Conservation (phyloP, 2,329 filamentous ascomycete genomes). For the Calonectria montana region DNA sequence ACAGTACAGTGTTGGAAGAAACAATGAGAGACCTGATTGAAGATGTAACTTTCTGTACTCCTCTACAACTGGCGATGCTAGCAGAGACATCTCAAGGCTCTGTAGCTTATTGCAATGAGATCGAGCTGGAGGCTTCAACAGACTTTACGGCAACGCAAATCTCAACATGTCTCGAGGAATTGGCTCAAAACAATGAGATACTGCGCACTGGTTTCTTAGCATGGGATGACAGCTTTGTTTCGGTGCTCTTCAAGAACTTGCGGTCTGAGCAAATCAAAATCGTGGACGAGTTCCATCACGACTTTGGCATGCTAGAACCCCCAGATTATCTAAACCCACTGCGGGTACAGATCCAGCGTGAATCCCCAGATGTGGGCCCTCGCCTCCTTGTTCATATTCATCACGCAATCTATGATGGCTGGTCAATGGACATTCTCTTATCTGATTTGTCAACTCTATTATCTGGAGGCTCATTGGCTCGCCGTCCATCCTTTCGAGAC, state of each 20-base stretch:
- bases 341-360: constrained; percentile 63
- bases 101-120: constrained; percentile 80
- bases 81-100: constrained; percentile 73
- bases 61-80: constrained; percentile 84
- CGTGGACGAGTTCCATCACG: constrained; percentile 50
- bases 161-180: constrained; percentile 57
- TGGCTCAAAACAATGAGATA: constrained; percentile 71
- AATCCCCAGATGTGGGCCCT: constrained; percentile 31
- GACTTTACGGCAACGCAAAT: constrained; percentile 53
- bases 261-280: constrained; percentile 55
- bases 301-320: constrained; percentile 52
- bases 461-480: constrained; percentile 31
- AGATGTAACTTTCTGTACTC: constrained; percentile 72
- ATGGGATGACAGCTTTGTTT: constrained; percentile 51
- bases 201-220: constrained; percentile 79
- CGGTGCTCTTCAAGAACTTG: constrained; percentile 70
- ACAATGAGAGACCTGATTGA: constrained; percentile 46
- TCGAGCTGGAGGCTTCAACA: constrained; percentile 70
- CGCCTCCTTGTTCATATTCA: constrained; percentile 71
- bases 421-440: constrained; percentile 83
- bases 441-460: constrained; percentile 72
- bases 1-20: constrained; percentile 21
- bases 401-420: constrained; percentile 92
- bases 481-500: constrained; percentile 69
- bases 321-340: constrained; percentile 67